phyloP scores from a whole-genome alignment of 352 stramenopile species.

The Globisporangium viniferum region DNA sequence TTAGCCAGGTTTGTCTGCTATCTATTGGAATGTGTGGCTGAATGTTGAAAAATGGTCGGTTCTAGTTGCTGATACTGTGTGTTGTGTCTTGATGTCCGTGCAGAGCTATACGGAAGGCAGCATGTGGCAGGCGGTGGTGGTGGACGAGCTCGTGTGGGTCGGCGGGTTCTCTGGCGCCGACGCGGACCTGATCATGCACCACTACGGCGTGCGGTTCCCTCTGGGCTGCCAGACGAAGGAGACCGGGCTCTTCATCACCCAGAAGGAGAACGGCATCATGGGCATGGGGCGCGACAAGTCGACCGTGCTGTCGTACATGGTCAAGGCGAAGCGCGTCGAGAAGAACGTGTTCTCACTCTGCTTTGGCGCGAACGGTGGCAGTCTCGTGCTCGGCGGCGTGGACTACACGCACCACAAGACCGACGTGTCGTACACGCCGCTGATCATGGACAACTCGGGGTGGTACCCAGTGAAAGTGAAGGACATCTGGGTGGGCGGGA shows the following conservation, averaged over 20 bases:
- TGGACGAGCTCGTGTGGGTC: conserved; percentile 81
- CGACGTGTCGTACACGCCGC: conserved; percentile 59
- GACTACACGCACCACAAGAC: conserved; percentile 73
- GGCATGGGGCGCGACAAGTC: conserved; percentile 63
- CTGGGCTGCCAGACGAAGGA: conserved; percentile 82
- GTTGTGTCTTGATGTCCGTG: background rate
- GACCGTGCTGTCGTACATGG: conserved; percentile 73
- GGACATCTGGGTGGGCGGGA: conserved; percentile 58
- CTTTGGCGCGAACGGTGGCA: conserved; percentile 61
- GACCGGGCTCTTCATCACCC: conserved; percentile 80
- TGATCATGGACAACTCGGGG: conserved; percentile 40
- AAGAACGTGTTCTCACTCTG: conserved; percentile 83
- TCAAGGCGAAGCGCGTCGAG: conserved; percentile 44
- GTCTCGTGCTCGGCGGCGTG: conserved; percentile 75
- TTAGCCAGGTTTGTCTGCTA: conserved; percentile 51
- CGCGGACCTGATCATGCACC: conserved; percentile 43
- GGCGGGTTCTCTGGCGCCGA: conserved; percentile 52
- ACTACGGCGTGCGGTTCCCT: conserved; percentile 72
- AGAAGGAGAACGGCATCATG: conserved; percentile 91
- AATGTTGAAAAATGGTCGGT: background rate
- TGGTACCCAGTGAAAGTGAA: conserved; percentile 87
- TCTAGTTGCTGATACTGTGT: background rate
- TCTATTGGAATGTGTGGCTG: background rate
- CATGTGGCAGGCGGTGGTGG: conserved; percentile 79
- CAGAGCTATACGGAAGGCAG: conserved; percentile 87